A percentile compares a stretch with the other conserved stretches of the same genome.
These are phyloP conservation scores for Grigorovia yakushimaensis DNA, from an alignment of 805 yeast species.

Conservation along the genomic window DNA sequence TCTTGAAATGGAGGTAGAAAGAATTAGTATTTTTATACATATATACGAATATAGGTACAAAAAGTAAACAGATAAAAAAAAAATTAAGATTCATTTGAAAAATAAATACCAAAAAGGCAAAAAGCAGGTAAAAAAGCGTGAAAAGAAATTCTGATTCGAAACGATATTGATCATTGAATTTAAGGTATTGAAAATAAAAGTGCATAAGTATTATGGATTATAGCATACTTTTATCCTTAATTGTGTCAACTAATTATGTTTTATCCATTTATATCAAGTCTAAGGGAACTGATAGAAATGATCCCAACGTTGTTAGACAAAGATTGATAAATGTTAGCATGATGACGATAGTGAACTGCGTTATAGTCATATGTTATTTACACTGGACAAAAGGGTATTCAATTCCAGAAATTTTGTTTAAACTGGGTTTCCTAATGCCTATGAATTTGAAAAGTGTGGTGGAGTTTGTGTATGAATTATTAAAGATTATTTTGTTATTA, in stretches of 20 bases:
- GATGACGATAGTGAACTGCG: slow-evolving; percentile 11
- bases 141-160: neutral
- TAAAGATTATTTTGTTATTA: slow-evolving; percentile 9
- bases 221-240: neutral
- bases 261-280: slow-evolving; percentile 17
- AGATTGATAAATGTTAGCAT: slow-evolving; percentile 16
- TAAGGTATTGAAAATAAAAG: neutral
- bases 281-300: slow-evolving; percentile 20
- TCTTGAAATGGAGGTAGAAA: no score
- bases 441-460: no score
- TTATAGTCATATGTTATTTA: slow-evolving; percentile 13
- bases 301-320: slow-evolving; percentile 21
- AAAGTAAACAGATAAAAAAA: no score
- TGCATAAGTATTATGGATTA: neutral
- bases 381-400: neutral
- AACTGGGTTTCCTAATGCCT: slow-evolving; percentile 19
- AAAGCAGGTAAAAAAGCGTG: neutral
- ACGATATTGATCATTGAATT: no score
- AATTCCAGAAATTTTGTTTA: slow-evolving; percentile 2
- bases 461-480: slow-evolving; percentile 8
- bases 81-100: no score
- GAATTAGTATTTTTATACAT: no score
- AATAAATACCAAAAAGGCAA: neutral
- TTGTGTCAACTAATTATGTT: slow-evolving; percentile 11
- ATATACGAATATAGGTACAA: no score